phyloP scores from a whole-genome alignment of 1,139 yeast species.

The Hemisphaericaspora lyxosophila region DNA sequence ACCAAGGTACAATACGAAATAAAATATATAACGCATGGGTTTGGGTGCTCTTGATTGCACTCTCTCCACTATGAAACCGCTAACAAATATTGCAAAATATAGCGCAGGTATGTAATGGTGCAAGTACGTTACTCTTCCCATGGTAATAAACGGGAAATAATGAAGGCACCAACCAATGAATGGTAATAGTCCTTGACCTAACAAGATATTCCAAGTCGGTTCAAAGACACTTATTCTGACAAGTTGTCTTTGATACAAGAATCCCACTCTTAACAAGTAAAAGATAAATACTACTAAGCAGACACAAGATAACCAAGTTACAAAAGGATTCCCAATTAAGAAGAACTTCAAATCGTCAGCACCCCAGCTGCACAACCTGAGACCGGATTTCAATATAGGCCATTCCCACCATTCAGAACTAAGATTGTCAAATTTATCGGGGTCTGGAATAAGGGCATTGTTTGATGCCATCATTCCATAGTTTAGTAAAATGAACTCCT shows the following conservation, averaged over 20 bases:
- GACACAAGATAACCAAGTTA: slow-evolving; percentile 57
- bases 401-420: slow-evolving; percentile 82
- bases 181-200: slow-evolving; percentile 48
- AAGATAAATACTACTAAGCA: slow-evolving; percentile 22
- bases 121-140: slow-evolving; percentile 96
- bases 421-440: slow-evolving; percentile 61
- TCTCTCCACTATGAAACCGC: slow-evolving; percentile 37
- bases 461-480: slow-evolving; percentile 80
- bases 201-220: slow-evolving; percentile 23
- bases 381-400: slow-evolving; percentile 64
- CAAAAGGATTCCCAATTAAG: slow-evolving; percentile 65
- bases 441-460: slow-evolving; percentile 73
- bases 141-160: slow-evolving; percentile 81
- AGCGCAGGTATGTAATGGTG: slow-evolving; percentile 97
- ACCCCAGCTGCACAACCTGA: slow-evolving; percentile 72
- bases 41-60: slow-evolving; percentile 16
- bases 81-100: slow-evolving; percentile 84
- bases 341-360: slow-evolving; percentile 50
- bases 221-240: slow-evolving; percentile 17
- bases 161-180: slow-evolving; percentile 94
- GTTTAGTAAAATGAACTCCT: slow-evolving; percentile 66
- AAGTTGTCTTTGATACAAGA: slow-evolving; percentile 39
- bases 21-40: slow-evolving; percentile 15
- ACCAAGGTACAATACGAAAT: slow-evolving; percentile 19
- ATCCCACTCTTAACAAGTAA: slow-evolving; percentile 19